phyloP scores from a whole-genome alignment of 768 basidiomycete genomes.

The Boletus subparvulus region DNA sequence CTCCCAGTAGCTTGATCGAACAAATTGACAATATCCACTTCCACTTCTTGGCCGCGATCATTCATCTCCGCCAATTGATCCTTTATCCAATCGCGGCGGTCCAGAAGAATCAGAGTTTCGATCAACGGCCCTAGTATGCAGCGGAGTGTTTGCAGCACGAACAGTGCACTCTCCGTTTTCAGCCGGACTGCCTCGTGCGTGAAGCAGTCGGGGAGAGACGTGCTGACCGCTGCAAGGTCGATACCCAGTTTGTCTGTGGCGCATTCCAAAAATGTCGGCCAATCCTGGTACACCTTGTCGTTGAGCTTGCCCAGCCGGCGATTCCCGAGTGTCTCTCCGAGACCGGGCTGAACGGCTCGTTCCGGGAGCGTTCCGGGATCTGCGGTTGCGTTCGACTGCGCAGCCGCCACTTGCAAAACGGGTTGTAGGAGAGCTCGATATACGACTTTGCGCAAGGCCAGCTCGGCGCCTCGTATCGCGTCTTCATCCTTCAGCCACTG shows the following conservation, averaged over 20 bases:
- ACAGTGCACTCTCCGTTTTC: conserved; percentile 44
- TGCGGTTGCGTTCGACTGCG: neutral
- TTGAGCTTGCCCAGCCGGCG: conserved; percentile 53
- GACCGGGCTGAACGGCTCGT: conserved; percentile 22
- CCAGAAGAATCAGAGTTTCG: conserved; percentile 63
- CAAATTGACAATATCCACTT: conserved; percentile 55
- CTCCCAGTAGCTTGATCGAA: conserved; percentile 75
- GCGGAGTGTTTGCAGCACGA: conserved; percentile 62
- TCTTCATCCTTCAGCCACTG: conserved; percentile 51
- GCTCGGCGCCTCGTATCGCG: conserved; percentile 37
- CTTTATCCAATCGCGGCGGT: conserved; percentile 58
- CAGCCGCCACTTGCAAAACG: conserved; percentile 15
- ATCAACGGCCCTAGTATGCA: conserved; percentile 69
- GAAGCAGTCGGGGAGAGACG: conserved; percentile 22
- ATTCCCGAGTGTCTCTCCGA: conserved; percentile 42
- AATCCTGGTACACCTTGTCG: conserved; percentile 48
- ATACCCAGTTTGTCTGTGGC: conserved; percentile 30
- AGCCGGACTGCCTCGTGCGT: conserved; percentile 21
- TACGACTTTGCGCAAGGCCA: conserved; percentile 65
- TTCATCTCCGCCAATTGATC: conserved; percentile 36
- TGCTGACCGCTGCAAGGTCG: conserved; percentile 8
- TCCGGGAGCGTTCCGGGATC: neutral
- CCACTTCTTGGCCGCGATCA: conserved; percentile 26
- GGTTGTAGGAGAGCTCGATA: conserved; percentile 66
- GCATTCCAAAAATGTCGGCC: conserved; percentile 47